phyloP scores from a whole-genome alignment of 75 land plant genomes.

The Pinus tabuliformis region DNA sequence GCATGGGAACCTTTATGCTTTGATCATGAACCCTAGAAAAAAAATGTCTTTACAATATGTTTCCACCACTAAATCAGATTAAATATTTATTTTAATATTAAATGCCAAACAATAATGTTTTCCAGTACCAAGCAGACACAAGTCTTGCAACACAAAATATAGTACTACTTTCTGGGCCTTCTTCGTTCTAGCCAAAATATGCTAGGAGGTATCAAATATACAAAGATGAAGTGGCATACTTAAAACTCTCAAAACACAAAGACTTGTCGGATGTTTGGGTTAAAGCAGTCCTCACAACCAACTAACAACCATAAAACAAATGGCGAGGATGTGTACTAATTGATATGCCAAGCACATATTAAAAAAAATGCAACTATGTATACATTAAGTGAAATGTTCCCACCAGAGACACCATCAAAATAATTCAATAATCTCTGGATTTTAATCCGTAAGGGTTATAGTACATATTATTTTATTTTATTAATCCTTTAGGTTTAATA shows the following conservation, averaged over 20 bases:
- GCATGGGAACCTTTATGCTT: neutral
- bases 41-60: neutral
- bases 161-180: neutral
- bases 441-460: too few relatives aligned
- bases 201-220: neutral
- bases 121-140: neutral
- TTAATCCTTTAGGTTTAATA: too few relatives aligned
- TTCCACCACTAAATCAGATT: too few relatives aligned
- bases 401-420: neutral
- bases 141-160: neutral
- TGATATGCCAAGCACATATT: neutral
- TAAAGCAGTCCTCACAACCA: neutral
- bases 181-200: neutral
- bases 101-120: neutral
- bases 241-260: neutral
- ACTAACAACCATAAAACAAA: neutral
- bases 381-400: too few relatives aligned
- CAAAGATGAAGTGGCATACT: neutral
- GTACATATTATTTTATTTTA: too few relatives aligned
- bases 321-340: neutral
- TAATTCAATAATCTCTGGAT: too few relatives aligned
- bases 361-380: neutral
- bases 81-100: neutral
- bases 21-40: conserved; percentile 8
- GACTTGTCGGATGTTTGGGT: neutral